Evolutionary conservation across 2,329 filamentous ascomycete species (phyloP).

Genomic region (Cladosporium sp.): DNA sequence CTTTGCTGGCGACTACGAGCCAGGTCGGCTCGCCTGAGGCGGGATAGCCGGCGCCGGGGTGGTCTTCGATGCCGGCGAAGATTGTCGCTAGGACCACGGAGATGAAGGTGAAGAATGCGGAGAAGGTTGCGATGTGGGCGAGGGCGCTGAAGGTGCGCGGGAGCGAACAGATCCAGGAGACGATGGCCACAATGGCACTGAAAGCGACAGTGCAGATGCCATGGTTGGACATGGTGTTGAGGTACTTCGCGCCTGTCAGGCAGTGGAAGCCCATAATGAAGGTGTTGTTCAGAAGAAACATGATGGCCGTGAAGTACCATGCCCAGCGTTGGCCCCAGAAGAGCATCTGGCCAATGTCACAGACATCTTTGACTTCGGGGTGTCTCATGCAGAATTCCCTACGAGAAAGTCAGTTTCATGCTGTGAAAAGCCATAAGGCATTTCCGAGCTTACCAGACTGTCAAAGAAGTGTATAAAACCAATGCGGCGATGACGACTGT

Average conservation of each 20-base stretch:
- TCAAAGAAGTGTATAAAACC: constrained; percentile 77
- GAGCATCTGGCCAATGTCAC: constrained; percentile 91
- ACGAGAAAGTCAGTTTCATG: constrained; percentile 25
- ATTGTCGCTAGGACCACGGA: constrained; percentile 79
- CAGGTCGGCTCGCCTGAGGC: constrained; percentile 59
- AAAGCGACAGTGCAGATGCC: constrained; percentile 76
- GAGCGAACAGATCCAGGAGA: constrained; percentile 74
- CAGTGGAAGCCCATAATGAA: constrained; percentile 82
- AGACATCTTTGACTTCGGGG: constrained; percentile 86
- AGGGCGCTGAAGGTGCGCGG: constrained; percentile 80
- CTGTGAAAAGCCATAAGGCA: not conserved
- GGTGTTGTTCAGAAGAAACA: constrained; percentile 93
- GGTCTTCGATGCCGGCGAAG: constrained; percentile 70
- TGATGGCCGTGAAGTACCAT: constrained; percentile 65
- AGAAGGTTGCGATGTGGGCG: constrained; percentile 71
- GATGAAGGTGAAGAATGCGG: constrained; percentile 83
- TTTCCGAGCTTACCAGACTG: constrained; percentile 49
- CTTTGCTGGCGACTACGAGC: constrained; percentile 59
- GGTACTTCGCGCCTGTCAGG: constrained; percentile 76
- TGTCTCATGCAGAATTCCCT: constrained; percentile 90
- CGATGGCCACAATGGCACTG: constrained; percentile 65
- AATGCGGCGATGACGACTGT: constrained; percentile 71
- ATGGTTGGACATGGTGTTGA: constrained; percentile 75
- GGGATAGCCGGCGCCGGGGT: constrained; percentile 55
- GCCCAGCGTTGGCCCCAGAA: constrained; percentile 79